phyloP scores from a whole-genome alignment of 78 protist genomes.

The Polysphondylium violaceum region DNA sequence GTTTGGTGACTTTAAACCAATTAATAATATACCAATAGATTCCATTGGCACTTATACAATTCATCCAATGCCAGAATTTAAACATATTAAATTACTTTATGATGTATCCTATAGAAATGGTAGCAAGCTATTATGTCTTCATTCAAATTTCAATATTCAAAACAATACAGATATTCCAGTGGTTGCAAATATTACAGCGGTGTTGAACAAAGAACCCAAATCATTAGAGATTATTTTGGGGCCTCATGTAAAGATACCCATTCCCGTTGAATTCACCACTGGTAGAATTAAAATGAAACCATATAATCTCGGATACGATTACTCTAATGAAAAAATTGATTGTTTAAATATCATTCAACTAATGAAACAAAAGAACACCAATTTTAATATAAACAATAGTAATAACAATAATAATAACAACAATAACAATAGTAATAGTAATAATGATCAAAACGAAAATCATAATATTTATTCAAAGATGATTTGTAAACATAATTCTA shows the following conservation, averaged over 20 bases:
- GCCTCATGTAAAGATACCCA: constrained; percentile 25
- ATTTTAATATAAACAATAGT: background rate
- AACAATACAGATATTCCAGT: constrained; percentile 54
- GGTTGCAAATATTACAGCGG: background rate
- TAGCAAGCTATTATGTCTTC: constrained; percentile 57
- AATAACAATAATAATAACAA: constrained; percentile 11
- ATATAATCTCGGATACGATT: constrained; percentile 26
- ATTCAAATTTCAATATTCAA: constrained; percentile 43
- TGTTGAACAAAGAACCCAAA: constrained; percentile 1
- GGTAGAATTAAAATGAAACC: constrained; percentile 54
- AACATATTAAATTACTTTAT: constrained; percentile 25
- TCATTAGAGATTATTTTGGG: constrained; percentile 27
- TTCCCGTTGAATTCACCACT: constrained; percentile 53
- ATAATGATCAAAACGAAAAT: background rate
- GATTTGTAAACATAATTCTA: constrained; percentile 36
- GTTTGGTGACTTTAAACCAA: constrained; percentile 54
- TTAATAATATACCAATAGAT: constrained; percentile 51
- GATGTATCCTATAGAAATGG: constrained; percentile 69
- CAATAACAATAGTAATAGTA: constrained; percentile 1
- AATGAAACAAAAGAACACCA: constrained; percentile 8
- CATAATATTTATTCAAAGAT: constrained; percentile 28
- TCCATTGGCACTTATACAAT: constrained; percentile 58
- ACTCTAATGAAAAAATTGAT: constrained; percentile 53
- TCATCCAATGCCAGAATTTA: constrained; percentile 66
- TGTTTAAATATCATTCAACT: constrained; percentile 26